These are phyloP conservation scores for Ogataea methanolica DNA, from an alignment of 805 yeast genomes.

Conservation along the genomic window DNA sequence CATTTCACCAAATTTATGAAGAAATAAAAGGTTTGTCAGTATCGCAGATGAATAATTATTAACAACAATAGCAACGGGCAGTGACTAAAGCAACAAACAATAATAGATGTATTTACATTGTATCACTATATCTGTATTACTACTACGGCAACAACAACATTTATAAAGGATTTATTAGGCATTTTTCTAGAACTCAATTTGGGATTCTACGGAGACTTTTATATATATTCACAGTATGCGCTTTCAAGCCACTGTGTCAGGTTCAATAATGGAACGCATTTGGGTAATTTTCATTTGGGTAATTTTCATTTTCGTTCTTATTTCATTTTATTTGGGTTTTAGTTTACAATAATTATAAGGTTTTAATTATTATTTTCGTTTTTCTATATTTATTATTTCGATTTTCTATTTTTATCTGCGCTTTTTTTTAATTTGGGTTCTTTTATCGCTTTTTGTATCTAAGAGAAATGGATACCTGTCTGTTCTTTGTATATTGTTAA, in stretches of 20 bases:
- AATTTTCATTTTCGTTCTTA: background rate
- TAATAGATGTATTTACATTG: conserved; percentile 1
- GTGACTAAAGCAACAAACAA: background rate
- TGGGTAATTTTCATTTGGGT: background rate
- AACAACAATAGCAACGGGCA: background rate
- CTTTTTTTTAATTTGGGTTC: background rate
- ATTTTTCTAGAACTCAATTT: no score
- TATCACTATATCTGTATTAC: background rate
- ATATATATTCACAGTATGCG: background rate
- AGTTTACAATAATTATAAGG: background rate
- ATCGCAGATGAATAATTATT: background rate
- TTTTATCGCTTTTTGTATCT: background rate
- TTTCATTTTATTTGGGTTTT: background rate
- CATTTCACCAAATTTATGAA: conserved; percentile 41
- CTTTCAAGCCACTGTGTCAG: no score
- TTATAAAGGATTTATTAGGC: background rate
- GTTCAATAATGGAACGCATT: background rate
- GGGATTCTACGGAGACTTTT: background rate
- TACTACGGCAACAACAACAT: background rate
- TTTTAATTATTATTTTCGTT: background rate
- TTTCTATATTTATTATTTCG: background rate
- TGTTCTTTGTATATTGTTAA: no score
- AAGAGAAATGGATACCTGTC: background rate
- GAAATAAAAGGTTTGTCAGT: conserved; percentile 2
- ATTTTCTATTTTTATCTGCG: background rate